Base-by-base conservation (phyloP, 2,329 filamentous ascomycete species). In the Penicillium digitatum region DNA sequence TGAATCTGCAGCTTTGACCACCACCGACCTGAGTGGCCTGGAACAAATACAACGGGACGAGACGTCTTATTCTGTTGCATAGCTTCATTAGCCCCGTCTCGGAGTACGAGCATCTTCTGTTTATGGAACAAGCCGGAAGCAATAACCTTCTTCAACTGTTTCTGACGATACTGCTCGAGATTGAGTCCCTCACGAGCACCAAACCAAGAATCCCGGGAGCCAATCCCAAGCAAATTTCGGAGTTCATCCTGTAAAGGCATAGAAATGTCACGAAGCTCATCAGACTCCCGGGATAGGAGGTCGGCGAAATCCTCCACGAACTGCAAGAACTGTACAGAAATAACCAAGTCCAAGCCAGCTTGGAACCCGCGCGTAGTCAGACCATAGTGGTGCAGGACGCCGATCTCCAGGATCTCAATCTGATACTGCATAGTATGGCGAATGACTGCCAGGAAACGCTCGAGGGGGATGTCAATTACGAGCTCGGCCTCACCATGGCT, bases 261-360 rank as follows among this genome's bases (percentile, higher is more conserved):
- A 32, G 65, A 48, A 6, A 55, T 44, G 4, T 54, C 47, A 6
- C 56, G 56, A 37, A 64, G 54, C 12, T 55, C 14, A 44, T 45
- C 18, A 27, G 42, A 10, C 10, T 48, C 34, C 3, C 45, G 48
- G 10, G 56, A 55, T 0, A 64, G 26, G 2, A 60, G 38, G 12
- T 67, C 67, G 3, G 62, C 60, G 26, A 64, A 64, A 39, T 72
- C 71, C 12, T 62, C 29, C 1, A 71, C 49, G 52, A 69, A 72
- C 49, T 71, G 69, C 20, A 64, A 61, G 40, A 67, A 71, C 26
- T 65, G 52, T 29, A 70, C 64, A 7, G 52, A 54, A 42, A 73
- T 62, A 11, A 71, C 63, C 11, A 72, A 57, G 44, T 73, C 71
- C 59, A 73, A 49, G 3, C 69, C 70, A 1, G 65, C 64, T 10